Conservation (phyloP, 257 asterid genomes). For the Fraxinus cuspidata region DNA sequence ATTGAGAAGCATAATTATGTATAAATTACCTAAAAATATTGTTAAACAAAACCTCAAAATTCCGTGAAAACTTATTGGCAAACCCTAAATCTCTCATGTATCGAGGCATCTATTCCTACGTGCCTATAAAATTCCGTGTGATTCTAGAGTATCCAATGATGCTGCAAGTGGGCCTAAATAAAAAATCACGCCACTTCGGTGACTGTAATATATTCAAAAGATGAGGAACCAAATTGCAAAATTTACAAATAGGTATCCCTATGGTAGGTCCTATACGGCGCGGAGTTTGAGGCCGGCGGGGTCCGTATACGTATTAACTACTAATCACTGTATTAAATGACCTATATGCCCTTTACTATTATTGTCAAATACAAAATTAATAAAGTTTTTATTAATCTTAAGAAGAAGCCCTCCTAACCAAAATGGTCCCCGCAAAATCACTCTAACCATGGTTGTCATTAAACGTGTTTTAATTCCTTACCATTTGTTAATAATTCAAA, state of each 20-base stretch:
- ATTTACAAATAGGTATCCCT: conserved; percentile 22
- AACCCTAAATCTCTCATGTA: neutral
- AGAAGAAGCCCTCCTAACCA: conserved; percentile 37
- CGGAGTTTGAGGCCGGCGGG: conserved; percentile 51
- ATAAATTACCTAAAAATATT: no score
- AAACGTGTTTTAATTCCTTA: neutral
- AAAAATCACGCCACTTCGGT: neutral
- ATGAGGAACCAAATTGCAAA: neutral
- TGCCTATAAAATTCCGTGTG: neutral
- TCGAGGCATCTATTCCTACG: neutral
- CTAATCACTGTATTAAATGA: conserved; percentile 24
- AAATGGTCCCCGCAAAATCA: conserved; percentile 64
- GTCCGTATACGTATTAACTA: conserved; percentile 33
- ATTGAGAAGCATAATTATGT: no score
- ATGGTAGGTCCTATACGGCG: conserved; percentile 26
- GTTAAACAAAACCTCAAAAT: no score
- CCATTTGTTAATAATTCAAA: neutral
- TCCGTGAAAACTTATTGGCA: no score
- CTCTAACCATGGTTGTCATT: conserved; percentile 38
- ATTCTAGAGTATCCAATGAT: neutral
- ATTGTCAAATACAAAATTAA: conserved; percentile 50
- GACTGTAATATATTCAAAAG: neutral
- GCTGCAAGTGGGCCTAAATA: neutral
- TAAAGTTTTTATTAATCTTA: conserved; percentile 27
- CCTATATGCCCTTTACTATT: conserved; percentile 31